Percentiles rank a stretch among this genome's conserved stretches.
These are phyloP conservation scores for Psilocybe azurescens DNA, from an alignment of 768 basidiomycete genomes.

Conservation along the genomic window DNA sequence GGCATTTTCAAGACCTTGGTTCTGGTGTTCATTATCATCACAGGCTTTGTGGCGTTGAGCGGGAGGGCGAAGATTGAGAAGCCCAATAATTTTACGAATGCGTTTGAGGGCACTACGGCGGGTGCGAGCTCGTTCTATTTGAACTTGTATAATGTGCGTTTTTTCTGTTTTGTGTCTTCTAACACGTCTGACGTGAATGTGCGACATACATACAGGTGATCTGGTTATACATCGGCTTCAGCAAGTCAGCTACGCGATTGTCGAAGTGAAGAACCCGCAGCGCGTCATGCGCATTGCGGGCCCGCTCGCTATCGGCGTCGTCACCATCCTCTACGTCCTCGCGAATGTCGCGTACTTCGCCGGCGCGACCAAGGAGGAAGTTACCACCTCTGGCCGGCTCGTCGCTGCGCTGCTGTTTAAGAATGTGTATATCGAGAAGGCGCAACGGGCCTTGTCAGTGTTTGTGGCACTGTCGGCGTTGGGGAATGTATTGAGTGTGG, in stretches of 20 bases:
- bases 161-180: background rate
- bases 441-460: constrained; percentile 40
- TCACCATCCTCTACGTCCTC: constrained; percentile 60
- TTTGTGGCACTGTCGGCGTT: constrained; percentile 60
- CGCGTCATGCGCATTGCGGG: constrained; percentile 67
- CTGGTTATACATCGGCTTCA: constrained; percentile 62
- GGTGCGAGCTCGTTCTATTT: constrained; percentile 55
- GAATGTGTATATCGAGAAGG: constrained; percentile 61
- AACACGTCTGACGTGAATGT: background rate
- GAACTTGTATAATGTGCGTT: constrained; percentile 35
- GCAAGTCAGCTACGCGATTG: constrained; percentile 72
- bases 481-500: constrained; percentile 60
- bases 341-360: constrained; percentile 73
- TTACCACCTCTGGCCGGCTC: constrained; percentile 58
- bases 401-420: constrained; percentile 71
- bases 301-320: constrained; percentile 59
- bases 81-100: constrained; percentile 38
- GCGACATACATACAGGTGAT: constrained; percentile 40
- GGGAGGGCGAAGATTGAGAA: constrained; percentile 36
- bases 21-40: constrained; percentile 50
- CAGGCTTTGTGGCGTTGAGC: constrained; percentile 52
- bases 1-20: constrained; percentile 60
- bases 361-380: constrained; percentile 69
- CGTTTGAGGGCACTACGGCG: constrained; percentile 47
- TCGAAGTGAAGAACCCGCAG: constrained; percentile 65